These are phyloP conservation scores for Jatropha podagrica DNA, from an alignment of 441 rosid genomes.

Conservation along the genomic window DNA sequence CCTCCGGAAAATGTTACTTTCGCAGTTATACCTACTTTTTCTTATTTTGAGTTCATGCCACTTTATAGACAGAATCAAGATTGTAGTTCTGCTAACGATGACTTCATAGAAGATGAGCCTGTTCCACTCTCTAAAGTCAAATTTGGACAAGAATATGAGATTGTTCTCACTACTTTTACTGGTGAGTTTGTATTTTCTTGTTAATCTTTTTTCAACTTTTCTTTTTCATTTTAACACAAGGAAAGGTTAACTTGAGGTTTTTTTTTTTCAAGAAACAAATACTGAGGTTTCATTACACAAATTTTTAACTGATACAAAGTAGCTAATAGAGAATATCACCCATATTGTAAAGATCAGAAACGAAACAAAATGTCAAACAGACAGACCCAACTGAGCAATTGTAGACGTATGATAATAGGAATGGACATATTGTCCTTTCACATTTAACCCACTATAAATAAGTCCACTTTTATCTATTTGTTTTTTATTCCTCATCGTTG, in stretches of 20 bases:
- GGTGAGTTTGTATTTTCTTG: conserved; percentile 37
- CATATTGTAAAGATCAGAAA: no score
- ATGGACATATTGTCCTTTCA: not conserved
- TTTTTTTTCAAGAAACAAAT: no score
- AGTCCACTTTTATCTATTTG: not conserved
- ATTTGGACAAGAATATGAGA: conserved; percentile 73
- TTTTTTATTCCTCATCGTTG: not conserved
- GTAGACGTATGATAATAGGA: not conserved
- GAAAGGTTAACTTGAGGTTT: no score
- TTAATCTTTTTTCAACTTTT: not conserved
- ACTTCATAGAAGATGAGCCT: conserved; percentile 69
- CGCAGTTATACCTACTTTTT: conserved; percentile 74
- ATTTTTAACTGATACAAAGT: no score
- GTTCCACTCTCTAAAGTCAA: conserved; percentile 71
- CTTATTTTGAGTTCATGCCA: conserved; percentile 88
- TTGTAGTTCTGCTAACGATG: conserved; percentile 31
- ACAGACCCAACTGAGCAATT: not conserved
- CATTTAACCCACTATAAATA: not conserved
- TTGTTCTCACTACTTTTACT: conserved; percentile 84
- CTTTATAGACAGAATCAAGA: conserved; percentile 49
- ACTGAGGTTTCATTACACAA: no score
- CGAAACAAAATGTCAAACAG: not conserved
- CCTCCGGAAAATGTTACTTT: conserved; percentile 74
- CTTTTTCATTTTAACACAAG: no score
- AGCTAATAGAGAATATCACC: no score